phyloP scores from a whole-genome alignment of 495 filamentous ascomycete species.

The Neurospora sp. region DNA sequence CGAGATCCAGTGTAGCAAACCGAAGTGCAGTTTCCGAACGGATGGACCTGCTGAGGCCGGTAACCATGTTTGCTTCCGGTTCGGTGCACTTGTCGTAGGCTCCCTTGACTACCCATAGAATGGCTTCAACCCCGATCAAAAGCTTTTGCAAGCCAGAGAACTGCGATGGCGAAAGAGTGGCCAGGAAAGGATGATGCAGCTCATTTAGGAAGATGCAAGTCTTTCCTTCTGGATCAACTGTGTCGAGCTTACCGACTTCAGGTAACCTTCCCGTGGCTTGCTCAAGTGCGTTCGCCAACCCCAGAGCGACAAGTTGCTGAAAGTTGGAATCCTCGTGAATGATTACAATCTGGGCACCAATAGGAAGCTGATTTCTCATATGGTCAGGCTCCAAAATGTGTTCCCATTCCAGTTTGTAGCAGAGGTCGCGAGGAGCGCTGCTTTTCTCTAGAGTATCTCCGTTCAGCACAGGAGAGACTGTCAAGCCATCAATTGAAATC shows the following conservation, averaged over 20 bases:
- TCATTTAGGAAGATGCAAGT: slow-evolving; percentile 34
- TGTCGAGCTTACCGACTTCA: slow-evolving; percentile 22
- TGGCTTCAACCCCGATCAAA: slow-evolving; percentile 26
- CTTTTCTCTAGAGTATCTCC: slow-evolving; percentile 18
- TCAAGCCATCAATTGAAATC: slow-evolving; percentile 29
- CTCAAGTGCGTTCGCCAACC: slow-evolving; percentile 31
- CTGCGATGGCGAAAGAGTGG: slow-evolving; percentile 23
- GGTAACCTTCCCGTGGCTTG: slow-evolving; percentile 26
- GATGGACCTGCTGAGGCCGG: slow-evolving; percentile 41
- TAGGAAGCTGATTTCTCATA: slow-evolving; percentile 6
- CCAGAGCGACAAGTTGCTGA: slow-evolving; percentile 33
- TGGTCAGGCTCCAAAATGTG: slow-evolving; percentile 26
- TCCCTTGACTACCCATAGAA: slow-evolving; percentile 43
- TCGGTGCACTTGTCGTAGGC: slow-evolving; percentile 29
- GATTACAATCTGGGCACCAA: slow-evolving; percentile 30
- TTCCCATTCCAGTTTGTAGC: slow-evolving; percentile 46
- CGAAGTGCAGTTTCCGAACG: slow-evolving; percentile 43
- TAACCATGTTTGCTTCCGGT: slow-evolving; percentile 44
- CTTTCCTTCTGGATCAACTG: slow-evolving; percentile 23
- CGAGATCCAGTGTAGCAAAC: slow-evolving; percentile 43
- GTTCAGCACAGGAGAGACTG: slow-evolving; percentile 31
- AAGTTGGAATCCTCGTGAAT: slow-evolving; percentile 33
- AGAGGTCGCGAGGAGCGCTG: slow-evolving; percentile 27
- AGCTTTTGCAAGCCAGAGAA: slow-evolving; percentile 30
- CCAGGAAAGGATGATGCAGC: slow-evolving; percentile 32